Conservation (phyloP, 108 stramenopile genomes). For the Pseudonitzschia pungens region DNA sequence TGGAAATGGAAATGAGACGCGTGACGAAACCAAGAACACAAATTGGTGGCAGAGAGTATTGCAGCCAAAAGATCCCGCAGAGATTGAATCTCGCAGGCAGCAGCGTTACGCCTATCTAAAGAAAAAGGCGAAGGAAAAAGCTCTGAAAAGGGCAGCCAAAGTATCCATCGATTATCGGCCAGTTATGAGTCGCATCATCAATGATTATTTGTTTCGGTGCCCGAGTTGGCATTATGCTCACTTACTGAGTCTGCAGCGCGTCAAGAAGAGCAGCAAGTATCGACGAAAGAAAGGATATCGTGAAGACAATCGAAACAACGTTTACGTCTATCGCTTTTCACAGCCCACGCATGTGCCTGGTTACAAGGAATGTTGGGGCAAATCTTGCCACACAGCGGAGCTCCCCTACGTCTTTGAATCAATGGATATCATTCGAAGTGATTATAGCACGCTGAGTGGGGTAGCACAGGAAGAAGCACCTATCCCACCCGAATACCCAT, state of each 20-base stretch:
- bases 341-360: constrained; percentile 83
- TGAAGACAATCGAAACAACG: constrained; percentile 37
- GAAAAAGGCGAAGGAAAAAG: constrained; percentile 34
- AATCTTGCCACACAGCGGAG: constrained; percentile 85
- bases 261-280: constrained; percentile 17
- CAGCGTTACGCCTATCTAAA: constrained; percentile 17
- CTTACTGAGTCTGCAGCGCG: constrained; percentile 43
- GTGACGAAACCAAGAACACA: neutral
- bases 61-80: constrained; percentile 18
- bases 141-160: constrained; percentile 60
- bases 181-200: constrained; percentile 78
- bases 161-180: constrained; percentile 79
- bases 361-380: constrained; percentile 76
- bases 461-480: constrained; percentile 63
- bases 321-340: constrained; percentile 82
- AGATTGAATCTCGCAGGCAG: constrained; percentile 20
- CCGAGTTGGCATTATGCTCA: constrained; percentile 74
- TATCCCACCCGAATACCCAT: constrained; percentile 56
- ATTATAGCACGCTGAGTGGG: constrained; percentile 54
- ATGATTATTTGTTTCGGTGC: constrained; percentile 87
- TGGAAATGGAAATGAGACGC: neutral
- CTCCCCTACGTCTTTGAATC: constrained; percentile 83
- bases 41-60: constrained; percentile 15
- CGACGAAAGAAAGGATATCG: constrained; percentile 4
- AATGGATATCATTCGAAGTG: constrained; percentile 61